Conservation (phyloP, 2,329 filamentous ascomycete genomes). For the Orbilia ellipsospora region DNA sequence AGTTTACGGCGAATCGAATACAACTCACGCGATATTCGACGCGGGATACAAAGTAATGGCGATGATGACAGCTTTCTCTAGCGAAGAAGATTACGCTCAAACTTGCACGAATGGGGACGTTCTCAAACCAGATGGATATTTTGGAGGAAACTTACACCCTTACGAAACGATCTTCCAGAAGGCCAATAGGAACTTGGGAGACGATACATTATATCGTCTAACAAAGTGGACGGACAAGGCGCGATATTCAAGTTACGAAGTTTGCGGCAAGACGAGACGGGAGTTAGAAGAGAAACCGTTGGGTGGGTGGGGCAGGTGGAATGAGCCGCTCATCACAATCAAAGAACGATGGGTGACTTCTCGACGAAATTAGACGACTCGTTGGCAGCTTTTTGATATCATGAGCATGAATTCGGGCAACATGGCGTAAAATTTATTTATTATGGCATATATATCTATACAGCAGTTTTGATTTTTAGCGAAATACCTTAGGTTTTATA, state of each 20-base stretch:
- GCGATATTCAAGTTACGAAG: slow-evolving; percentile 40
- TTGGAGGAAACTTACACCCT: slow-evolving; percentile 30
- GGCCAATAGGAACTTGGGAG: slow-evolving; percentile 28
- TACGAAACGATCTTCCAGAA: slow-evolving; percentile 51
- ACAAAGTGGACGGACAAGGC: slow-evolving; percentile 35
- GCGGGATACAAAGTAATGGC: slow-evolving; percentile 29
- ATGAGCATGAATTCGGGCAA: too few relatives aligned
- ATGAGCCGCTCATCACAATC: background rate
- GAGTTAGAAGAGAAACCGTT: slow-evolving; percentile 1
- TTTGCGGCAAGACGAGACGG: slow-evolving; percentile 25
- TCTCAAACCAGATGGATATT: slow-evolving; percentile 16
- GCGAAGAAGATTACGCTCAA: slow-evolving; percentile 22
- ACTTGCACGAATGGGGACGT: slow-evolving; percentile 24
- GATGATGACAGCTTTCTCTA: slow-evolving; percentile 34
- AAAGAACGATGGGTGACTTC: background rate
- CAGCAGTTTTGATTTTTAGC: too few relatives aligned
- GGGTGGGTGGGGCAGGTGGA: slow-evolving; percentile 40
- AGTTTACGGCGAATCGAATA: slow-evolving; percentile 37
- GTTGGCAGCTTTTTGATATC: too few relatives aligned
- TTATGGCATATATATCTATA: too few relatives aligned
- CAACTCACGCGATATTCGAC: slow-evolving; percentile 15
- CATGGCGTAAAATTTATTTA: too few relatives aligned
- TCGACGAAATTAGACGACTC: too few relatives aligned
- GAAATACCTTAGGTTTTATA: too few relatives aligned
- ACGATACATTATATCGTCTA: background rate